Evolutionary conservation across 1,284 basidiomycete genomes (phyloP).

Genomic region (Sporisorium graminicola): DNA sequence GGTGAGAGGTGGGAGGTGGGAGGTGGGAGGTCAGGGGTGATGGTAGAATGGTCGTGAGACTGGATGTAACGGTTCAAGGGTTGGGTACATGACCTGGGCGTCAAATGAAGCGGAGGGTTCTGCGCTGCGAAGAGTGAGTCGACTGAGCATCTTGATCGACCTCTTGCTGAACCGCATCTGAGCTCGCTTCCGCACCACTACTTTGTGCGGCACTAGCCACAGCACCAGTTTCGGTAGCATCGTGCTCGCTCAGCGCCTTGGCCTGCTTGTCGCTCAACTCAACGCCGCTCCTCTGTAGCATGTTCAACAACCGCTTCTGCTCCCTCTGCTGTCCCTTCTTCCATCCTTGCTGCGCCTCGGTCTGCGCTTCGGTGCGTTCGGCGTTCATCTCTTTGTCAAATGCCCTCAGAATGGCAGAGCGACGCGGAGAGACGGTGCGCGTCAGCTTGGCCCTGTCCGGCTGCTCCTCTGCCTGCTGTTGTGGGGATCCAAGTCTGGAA

Average conservation of each 20-base stretch:
- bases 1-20: not conserved
- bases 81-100: not conserved
- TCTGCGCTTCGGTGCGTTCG: constrained; percentile 27
- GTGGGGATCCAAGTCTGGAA: not conserved
- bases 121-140: constrained; percentile 33
- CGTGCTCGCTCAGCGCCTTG: not conserved
- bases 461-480: constrained; percentile 19
- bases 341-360: constrained; percentile 40
- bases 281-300: constrained; percentile 16
- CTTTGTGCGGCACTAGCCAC: no score
- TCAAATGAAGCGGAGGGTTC: constrained; percentile 34
- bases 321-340: constrained; percentile 29
- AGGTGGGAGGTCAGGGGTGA: not conserved
- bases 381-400: constrained; percentile 38
- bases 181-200: not conserved
- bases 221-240: not conserved
- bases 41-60: not conserved
- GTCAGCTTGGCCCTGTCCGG: constrained; percentile 22
- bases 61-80: not conserved
- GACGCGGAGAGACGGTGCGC: constrained; percentile 22
- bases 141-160: constrained; percentile 20
- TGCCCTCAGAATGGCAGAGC: constrained; percentile 29
- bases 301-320: constrained; percentile 20
- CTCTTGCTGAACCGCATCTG: not conserved
- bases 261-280: not conserved